Base-by-base conservation (phyloP, 140 eudicot genomes). In the Oenanthe javanica region DNA sequence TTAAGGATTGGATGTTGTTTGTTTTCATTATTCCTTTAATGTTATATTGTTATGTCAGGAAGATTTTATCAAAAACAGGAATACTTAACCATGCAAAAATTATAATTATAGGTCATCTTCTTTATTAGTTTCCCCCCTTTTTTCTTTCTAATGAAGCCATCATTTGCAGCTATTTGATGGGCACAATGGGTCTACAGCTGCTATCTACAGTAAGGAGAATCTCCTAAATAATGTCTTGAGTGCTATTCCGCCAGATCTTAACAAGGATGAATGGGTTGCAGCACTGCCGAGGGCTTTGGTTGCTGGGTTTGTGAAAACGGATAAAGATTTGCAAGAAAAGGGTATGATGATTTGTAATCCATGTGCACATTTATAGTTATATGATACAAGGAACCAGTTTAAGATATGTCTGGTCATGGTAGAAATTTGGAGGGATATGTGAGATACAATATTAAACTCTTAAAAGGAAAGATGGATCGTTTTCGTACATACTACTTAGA, bases 261-360 rank as follows among this genome's bases (percentile, higher is more conserved):
- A 87, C 80, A 87, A 91, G 51, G 97, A 93, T 19, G 98, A 93
- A 80, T 93, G 98, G 98, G 80, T 91, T 31, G 86, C 92, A 21
- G 98, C 93, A 8, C 81, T 93, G 85, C 98, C 98, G 23, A 90
- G 98, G 86, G 98, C 98, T 72, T 81, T 93, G 86, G 98, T 93
- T 31, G 90, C 98, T 27, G 98, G 96, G 16, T 93, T 93, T 86
- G 94, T 93, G 40, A 93, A 93, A 90, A 93, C 98, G 0, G 98
- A 93, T 77, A 93, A 93, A 84, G 98, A 93, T 80, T 87, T 91
- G 78, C 96, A 88, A 81, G 96, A 90, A 79, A 88, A 82, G 88
- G 98, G 98, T 93, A 87, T 40, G 14, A 38, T 67, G 63, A 55
- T 77, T 83, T 72, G 61, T 40, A 52, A 36, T 77, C 72, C 63